Percentiles rank a stretch among this genome's conserved stretches.
Evolutionary conservation across 345 rosid genomes (phyloP).

Genomic region (Eucalyptus grandis): DNA sequence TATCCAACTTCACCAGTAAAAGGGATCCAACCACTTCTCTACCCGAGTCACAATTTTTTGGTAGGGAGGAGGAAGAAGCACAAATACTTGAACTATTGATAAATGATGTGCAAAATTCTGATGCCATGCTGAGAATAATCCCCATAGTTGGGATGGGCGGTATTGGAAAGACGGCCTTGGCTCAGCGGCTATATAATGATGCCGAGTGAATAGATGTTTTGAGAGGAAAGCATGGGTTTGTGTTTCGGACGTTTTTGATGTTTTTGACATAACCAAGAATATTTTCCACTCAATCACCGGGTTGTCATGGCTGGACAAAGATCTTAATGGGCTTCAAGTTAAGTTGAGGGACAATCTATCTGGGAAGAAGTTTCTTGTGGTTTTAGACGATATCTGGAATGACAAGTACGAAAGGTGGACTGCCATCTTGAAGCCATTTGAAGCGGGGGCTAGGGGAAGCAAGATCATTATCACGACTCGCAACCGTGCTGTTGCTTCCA

Average conservation of each 20-base stretch:
- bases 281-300: not conserved
- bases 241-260: not conserved
- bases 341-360: too few relatives aligned
- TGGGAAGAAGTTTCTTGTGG: too few relatives aligned
- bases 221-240: not conserved
- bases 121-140: not conserved
- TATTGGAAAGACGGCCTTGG: not conserved
- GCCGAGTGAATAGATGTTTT: accelerated
- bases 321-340: not conserved
- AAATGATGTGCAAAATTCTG: accelerated
- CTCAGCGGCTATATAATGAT: not conserved
- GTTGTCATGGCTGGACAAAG: accelerated
- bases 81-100: not conserved
- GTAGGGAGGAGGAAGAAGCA: not conserved
- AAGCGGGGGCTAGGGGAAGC: too few relatives aligned
- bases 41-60: accelerated
- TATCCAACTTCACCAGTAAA: not conserved
- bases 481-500: too few relatives aligned
- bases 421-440: too few relatives aligned
- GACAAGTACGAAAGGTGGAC: too few relatives aligned
- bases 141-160: not conserved
- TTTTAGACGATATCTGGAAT: too few relatives aligned
- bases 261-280: not conserved
- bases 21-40: not conserved
- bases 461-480: too few relatives aligned